Evolutionary conservation across 768 basidiomycete genomes (phyloP).

Genomic region (Panaeolus papilionaceus): DNA sequence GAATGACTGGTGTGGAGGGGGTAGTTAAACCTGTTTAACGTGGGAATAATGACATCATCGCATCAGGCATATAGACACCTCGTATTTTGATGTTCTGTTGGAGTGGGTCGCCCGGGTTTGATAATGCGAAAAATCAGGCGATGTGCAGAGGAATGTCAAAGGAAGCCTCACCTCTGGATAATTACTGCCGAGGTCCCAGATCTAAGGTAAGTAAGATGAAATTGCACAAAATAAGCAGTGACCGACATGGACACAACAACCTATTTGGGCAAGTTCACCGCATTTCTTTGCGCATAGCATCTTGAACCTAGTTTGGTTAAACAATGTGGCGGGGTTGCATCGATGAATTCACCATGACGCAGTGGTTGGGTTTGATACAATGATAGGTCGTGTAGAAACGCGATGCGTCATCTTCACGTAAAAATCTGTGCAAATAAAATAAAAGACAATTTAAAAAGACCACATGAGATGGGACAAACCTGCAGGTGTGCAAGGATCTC

Average conservation of each 20-base stretch:
- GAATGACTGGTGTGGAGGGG: neutral
- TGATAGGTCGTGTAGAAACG: neutral
- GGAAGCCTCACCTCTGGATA: neutral
- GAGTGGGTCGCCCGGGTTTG: neutral
- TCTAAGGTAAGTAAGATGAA: neutral
- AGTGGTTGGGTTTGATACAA: neutral
- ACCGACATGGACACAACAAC: neutral
- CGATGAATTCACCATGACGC: constrained; percentile 1
- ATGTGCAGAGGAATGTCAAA: neutral
- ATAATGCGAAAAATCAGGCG: neutral
- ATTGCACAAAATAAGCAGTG: neutral
- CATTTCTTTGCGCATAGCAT: neutral
- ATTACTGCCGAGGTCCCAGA: neutral
- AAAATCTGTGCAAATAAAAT: neutral
- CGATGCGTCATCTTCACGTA: constrained; percentile 7
- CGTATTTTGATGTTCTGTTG: neutral
- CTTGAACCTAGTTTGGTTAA: neutral
- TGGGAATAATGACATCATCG: neutral
- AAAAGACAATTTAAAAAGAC: neutral
- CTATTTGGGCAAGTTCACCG: neutral
- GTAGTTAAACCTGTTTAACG: neutral
- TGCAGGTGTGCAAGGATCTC: neutral
- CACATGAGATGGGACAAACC: neutral
- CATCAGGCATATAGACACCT: neutral
- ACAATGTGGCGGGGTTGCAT: neutral